These are phyloP conservation scores for Chrysoporthe cubensis DNA, from an alignment of 2,329 filamentous ascomycete species.

Conservation along the genomic window DNA sequence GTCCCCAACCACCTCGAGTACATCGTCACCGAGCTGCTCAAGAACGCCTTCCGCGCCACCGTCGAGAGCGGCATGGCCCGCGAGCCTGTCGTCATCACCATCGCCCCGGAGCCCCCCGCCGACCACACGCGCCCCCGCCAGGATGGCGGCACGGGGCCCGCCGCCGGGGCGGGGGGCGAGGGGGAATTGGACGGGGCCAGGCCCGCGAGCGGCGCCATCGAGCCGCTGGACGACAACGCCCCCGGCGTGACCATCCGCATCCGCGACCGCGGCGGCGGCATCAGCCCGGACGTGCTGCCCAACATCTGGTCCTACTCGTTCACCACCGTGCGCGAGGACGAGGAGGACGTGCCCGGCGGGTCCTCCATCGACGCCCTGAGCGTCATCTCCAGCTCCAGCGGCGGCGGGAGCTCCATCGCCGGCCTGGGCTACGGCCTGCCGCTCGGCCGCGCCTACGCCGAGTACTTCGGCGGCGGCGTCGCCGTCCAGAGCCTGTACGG, in stretches of 20 bases:
- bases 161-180: background rate
- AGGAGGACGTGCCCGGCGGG: constrained; percentile 47
- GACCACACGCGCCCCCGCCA: constrained; percentile 31
- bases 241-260: constrained; percentile 95
- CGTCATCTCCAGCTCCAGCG: constrained; percentile 72
- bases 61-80: constrained; percentile 80
- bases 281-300: constrained; percentile 78
- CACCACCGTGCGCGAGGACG: constrained; percentile 83
- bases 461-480: constrained; percentile 97
- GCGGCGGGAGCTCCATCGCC: constrained; percentile 80
- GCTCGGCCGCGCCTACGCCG: constrained; percentile 88
- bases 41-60: constrained; percentile 94
- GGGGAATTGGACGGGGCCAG: constrained; percentile 36
- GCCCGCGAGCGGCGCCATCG: constrained; percentile 51
- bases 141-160: background rate
- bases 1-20: constrained; percentile 97
- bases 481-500: constrained; percentile 94
- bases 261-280: constrained; percentile 92
- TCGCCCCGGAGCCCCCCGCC: constrained; percentile 68
- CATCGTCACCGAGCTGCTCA: constrained; percentile 93
- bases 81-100: constrained; percentile 88
- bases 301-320: constrained; percentile 98
- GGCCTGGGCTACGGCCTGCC: constrained; percentile 93
- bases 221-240: constrained; percentile 64
- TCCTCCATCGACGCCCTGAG: constrained; percentile 70